phyloP scores from a whole-genome alignment of 306 rosid genomes.

The Cucurbita ficifolia region DNA sequence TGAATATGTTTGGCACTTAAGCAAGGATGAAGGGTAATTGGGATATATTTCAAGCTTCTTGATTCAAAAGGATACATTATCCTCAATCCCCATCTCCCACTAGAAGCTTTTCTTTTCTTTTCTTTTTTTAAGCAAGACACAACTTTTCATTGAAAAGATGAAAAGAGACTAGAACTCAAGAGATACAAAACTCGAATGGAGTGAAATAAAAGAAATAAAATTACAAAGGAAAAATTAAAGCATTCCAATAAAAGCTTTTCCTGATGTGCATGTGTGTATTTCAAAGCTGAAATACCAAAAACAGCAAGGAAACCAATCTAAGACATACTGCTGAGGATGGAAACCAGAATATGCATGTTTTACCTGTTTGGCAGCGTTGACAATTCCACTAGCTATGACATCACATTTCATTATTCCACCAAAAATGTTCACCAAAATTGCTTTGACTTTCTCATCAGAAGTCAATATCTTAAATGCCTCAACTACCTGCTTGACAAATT shows the following conservation, averaged over 20 bases:
- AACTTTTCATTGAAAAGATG: too few species aligned
- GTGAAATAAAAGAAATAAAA: too few species aligned
- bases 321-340: not conserved
- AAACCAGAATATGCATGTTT: slow-evolving; percentile 4
- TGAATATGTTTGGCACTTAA: not conserved
- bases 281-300: not conserved
- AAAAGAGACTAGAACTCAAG: too few species aligned
- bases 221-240: too few species aligned
- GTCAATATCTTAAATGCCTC: slow-evolving; percentile 97
- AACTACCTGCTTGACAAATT: slow-evolving; percentile 47
- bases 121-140: too few species aligned
- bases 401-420: slow-evolving; percentile 99
- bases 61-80: not conserved
- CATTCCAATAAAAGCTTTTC: not conserved
- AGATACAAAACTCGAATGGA: too few species aligned
- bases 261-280: not conserved
- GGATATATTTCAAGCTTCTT: not conserved
- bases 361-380: slow-evolving; percentile 92
- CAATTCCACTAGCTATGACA: slow-evolving; percentile 92
- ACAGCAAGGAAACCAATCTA: not conserved
- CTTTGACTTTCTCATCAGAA: slow-evolving; percentile 91
- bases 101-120: too few species aligned
- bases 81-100: not conserved
- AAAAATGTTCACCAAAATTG: slow-evolving; percentile 91
- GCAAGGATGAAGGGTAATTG: not conserved